Conservation (phyloP, 192 early-diverging fungal species). For the Allomyces javanicus region DNA sequence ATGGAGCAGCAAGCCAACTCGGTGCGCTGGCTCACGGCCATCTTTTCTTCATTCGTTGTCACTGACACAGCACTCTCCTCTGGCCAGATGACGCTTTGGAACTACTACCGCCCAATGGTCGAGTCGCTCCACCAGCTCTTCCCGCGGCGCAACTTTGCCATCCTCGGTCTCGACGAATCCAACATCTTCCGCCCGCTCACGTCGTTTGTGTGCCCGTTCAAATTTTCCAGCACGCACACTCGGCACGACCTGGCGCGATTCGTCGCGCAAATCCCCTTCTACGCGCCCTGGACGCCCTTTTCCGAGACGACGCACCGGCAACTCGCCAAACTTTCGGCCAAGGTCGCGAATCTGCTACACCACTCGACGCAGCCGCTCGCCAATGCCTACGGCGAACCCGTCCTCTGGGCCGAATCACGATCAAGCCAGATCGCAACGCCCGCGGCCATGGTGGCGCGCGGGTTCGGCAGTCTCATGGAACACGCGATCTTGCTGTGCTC, state of each 20-base stretch:
- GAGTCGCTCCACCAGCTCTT: conserved; percentile 9
- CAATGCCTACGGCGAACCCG: background rate
- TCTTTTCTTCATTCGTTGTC: no score
- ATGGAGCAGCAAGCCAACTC: background rate
- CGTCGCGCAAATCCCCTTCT: conserved; percentile 15
- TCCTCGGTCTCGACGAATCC: conserved; percentile 13
- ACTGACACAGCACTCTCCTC: no score
- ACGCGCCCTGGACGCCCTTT: conserved; percentile 2
- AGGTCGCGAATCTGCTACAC: background rate
- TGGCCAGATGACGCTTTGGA: background rate
- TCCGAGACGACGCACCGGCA: conserved; percentile 1
- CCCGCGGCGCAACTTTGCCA: conserved; percentile 10
- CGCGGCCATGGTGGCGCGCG: conserved; percentile 9
- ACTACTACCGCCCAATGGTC: conserved; percentile 4
- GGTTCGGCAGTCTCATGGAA: conserved; percentile 12
- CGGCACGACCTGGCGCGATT: conserved; percentile 3
- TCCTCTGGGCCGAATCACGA: background rate
- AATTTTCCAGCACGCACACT: background rate
- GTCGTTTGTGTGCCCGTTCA: conserved; percentile 9
- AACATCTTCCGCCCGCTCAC: conserved; percentile 15
- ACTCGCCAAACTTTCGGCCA: background rate
- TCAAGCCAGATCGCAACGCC: conserved; percentile 10
- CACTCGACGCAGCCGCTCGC: background rate
- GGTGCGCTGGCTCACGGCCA: background rate
- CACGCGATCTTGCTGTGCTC: conserved; percentile 15